These are phyloP conservation scores for Hemileccinum impolitum DNA, from an alignment of 768 basidiomycete genomes.

Conservation along the genomic window DNA sequence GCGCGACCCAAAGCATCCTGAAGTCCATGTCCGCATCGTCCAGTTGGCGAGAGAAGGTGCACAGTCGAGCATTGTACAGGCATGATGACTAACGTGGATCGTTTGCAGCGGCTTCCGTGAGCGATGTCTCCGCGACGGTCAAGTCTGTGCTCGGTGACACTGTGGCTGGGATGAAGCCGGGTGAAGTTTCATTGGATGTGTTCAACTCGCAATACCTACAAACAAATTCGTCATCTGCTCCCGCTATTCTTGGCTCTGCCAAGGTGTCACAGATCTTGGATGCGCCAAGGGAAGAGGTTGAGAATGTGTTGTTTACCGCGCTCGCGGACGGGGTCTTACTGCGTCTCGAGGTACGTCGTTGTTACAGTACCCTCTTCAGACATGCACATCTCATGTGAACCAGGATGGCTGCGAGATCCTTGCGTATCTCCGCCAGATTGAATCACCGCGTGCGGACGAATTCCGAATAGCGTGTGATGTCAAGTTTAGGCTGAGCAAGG, in stretches of 20 bases:
- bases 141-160: constrained; percentile 48
- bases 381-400: not conserved
- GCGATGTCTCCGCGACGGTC: constrained; percentile 44
- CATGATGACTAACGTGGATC: not conserved
- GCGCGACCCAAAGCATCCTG: constrained; percentile 55
- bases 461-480: constrained; percentile 53
- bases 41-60: constrained; percentile 58
- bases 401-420: constrained; percentile 54
- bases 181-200: constrained; percentile 53
- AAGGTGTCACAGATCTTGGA: constrained; percentile 48
- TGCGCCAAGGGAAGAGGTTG: constrained; percentile 55
- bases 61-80: constrained; percentile 6
- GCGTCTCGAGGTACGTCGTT: constrained; percentile 43
- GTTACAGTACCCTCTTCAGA: not conserved
- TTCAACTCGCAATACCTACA: constrained; percentile 80
- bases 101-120: constrained; percentile 42
- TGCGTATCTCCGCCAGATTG: constrained; percentile 45
- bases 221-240: constrained; percentile 45
- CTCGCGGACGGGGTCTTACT: constrained; percentile 43
- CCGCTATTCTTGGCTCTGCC: constrained; percentile 62
- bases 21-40: constrained; percentile 67
- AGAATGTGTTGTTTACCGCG: constrained; percentile 50
- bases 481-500: constrained; percentile 59
- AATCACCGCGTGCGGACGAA: constrained; percentile 55
- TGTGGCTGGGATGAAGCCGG: constrained; percentile 52